Evolutionary conservation across 1,139 yeast species (phyloP).

Genomic region (Diutina rugosa): DNA sequence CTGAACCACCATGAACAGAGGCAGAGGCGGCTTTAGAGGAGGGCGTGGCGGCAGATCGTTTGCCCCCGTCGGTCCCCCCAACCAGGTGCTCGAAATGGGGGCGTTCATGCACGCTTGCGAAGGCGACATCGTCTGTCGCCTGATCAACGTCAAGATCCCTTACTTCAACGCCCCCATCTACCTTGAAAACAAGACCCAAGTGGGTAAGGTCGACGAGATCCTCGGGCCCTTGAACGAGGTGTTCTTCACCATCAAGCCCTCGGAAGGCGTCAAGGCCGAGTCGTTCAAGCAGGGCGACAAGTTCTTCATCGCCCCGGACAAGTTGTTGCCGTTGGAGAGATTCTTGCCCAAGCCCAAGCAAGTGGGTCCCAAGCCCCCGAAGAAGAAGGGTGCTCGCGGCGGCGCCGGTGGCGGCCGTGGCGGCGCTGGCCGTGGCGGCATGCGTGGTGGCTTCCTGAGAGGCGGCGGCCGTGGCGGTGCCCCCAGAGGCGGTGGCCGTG

Average conservation of each 20-base stretch:
- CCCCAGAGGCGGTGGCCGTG: conserved; percentile 9
- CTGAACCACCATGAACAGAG: conserved; percentile 35
- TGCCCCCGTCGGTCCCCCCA: conserved; percentile 63
- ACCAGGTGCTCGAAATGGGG: conserved; percentile 89
- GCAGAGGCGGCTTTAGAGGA: conserved; percentile 56
- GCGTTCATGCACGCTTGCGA: conserved; percentile 85
- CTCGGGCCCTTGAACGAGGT: conserved; percentile 96
- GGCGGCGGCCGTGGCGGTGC: conserved; percentile 20
- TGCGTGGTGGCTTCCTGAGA: conserved; percentile 20
- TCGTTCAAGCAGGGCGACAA: conserved; percentile 94
- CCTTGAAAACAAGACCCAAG: conserved; percentile 86
- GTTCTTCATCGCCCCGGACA: conserved; percentile 90
- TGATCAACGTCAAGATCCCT: conserved; percentile 88
- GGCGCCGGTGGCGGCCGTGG: conserved; percentile 15
- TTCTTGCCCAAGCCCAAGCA: conserved; percentile 87
- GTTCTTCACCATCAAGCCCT: conserved; percentile 87
- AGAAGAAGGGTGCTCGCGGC: conserved; percentile 35
- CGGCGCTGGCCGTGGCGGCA: conserved; percentile 11
- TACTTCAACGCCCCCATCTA: conserved; percentile 98
- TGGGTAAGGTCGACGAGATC: conserved; percentile 97
- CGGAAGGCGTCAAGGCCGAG: conserved; percentile 89
- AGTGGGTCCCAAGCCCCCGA: conserved; percentile 66
- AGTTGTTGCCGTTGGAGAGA: conserved; percentile 88
- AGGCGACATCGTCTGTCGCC: conserved; percentile 94
- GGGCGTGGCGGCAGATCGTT: conserved; percentile 20